Evolutionary conservation across 805 yeast species (phyloP), one percentile per base, ranked within the genome.

Genomic region (Cyberlindnera euphorbiae): DNA sequence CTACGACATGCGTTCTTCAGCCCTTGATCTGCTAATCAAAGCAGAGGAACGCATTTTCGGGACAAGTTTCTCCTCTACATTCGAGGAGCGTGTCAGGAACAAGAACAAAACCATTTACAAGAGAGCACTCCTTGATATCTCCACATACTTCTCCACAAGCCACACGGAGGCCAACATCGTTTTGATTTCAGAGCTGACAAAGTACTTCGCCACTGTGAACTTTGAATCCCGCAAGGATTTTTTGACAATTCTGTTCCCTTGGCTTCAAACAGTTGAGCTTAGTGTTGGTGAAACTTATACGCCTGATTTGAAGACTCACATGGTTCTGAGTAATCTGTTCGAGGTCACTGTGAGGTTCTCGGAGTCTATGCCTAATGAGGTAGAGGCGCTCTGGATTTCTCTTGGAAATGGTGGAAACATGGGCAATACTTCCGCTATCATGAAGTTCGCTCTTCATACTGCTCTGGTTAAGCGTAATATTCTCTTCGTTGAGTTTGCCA

Each of bases 381-480:
- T 93, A 9, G 97, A 89, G 56, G 95, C 95, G 0, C 60, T 93
- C 16, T 93, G 99, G 99, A 87, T 85, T 5, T 90, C 97, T 0
- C 64, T 93, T n/a, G 96, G 94, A 1, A 76, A 73, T 33, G 85
- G 82, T 5, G 71, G 73, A n/a, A 71, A 75, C 19, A 70, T 74
- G 21, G 69, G 64, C n/a, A 88, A 90, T 50, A 79, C 81, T 15
- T 77, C 77, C 30, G 78, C 75, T 2, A 82, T 87, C 15, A 60
- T 86, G 52, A 82, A 79, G 30, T 93, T 78, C 52, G 65, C 87
- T 29, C 66, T 85, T 30, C 69, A 69, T 16, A 75, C 79, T 24
- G 79, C 95, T 26, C 62, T 89, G 36, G 77, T 77, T 27, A 68
- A 82, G 33, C 74, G 85, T 41, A 84, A 79, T 49, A 75, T 93